A percentile compares a stretch with the other conserved stretches of the same genome.
phyloP scores from a whole-genome alignment of 2,329 filamentous ascomycete species.

The Exserohilum rostratum region DNA sequence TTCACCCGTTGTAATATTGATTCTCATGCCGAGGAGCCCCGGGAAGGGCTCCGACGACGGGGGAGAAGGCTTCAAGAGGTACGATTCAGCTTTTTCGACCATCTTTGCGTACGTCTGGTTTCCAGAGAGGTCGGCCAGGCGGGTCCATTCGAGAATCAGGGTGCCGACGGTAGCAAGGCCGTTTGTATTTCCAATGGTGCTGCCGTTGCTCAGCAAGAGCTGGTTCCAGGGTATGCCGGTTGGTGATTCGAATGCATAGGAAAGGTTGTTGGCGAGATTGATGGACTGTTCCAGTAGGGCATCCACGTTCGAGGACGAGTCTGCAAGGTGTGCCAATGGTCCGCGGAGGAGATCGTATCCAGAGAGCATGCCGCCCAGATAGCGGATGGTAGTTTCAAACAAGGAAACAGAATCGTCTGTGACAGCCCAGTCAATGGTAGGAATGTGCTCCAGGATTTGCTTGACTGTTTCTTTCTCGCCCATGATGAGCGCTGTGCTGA shows the following conservation, averaged over 20 bases:
- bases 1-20: slow-evolving; percentile 68
- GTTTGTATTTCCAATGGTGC: slow-evolving; percentile 62
- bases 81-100: slow-evolving; percentile 69
- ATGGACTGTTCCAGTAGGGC: slow-evolving; percentile 70
- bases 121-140: slow-evolving; percentile 75
- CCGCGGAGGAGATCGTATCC: slow-evolving; percentile 76
- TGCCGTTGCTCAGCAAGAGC: slow-evolving; percentile 63
- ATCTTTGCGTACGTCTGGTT: slow-evolving; percentile 70
- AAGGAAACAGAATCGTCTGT: slow-evolving; percentile 68
- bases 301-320: slow-evolving; percentile 58
- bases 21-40: slow-evolving; percentile 72
- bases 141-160: slow-evolving; percentile 83
- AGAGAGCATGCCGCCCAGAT: slow-evolving; percentile 79
- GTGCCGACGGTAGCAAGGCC: slow-evolving; percentile 79
- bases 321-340: slow-evolving; percentile 61
- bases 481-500: slow-evolving; percentile 83
- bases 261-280: slow-evolving; percentile 73
- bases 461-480: slow-evolving; percentile 69
- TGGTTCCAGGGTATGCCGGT: slow-evolving; percentile 76
- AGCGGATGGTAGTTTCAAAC: slow-evolving; percentile 91
- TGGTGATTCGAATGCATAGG: slow-evolving; percentile 77
- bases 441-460: slow-evolving; percentile 73
- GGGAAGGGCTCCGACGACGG: slow-evolving; percentile 72
- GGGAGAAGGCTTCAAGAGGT: slow-evolving; percentile 71
- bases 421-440: slow-evolving; percentile 71